These are phyloP conservation scores for Hansfordia pulvinata DNA, from an alignment of 2,329 filamentous ascomycete species.

Conservation along the genomic window DNA sequence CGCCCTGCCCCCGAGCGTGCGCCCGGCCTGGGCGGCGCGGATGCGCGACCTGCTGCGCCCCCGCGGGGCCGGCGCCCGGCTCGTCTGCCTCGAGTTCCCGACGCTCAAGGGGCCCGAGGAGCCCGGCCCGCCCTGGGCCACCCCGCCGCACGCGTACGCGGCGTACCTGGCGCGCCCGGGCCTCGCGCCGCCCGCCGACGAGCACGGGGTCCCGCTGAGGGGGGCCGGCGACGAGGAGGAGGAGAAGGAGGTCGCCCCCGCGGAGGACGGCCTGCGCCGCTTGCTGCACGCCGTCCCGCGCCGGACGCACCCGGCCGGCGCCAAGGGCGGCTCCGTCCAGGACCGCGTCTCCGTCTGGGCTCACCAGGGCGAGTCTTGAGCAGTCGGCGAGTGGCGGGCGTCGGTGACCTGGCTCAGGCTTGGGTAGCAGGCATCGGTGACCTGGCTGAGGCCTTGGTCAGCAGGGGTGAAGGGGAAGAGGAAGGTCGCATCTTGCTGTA, in stretches of 20 bases:
- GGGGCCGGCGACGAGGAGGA: constrained; percentile 28
- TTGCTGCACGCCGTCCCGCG: constrained; percentile 35
- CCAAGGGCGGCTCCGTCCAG: constrained; percentile 8
- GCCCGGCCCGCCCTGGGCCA: constrained; percentile 60
- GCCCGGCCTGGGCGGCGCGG: constrained; percentile 38
- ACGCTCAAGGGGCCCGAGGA: constrained; percentile 52
- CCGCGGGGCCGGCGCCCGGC: constrained; percentile 30
- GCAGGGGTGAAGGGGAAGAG: no score
- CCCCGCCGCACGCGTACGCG: constrained; percentile 56
- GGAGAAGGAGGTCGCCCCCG: constrained; percentile 20
- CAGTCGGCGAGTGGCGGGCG: no score
- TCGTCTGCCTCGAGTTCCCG: constrained; percentile 66
- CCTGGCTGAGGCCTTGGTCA: no score
- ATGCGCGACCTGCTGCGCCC: constrained; percentile 34
- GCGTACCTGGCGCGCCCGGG: constrained; percentile 60
- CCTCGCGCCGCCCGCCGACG: constrained; percentile 45
- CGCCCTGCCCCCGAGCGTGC: constrained; percentile 39
- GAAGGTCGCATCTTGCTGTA: no score
- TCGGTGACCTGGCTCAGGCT: no score
- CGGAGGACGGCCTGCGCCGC: constrained; percentile 23
- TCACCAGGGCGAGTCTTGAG: no score
- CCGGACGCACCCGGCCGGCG: constrained; percentile 32
- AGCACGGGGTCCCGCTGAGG: constrained; percentile 20
- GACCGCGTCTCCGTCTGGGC: no score
- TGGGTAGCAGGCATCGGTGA: no score